Base-by-base conservation (phyloP, 345 rosid species). In the Psidium guajava region DNA sequence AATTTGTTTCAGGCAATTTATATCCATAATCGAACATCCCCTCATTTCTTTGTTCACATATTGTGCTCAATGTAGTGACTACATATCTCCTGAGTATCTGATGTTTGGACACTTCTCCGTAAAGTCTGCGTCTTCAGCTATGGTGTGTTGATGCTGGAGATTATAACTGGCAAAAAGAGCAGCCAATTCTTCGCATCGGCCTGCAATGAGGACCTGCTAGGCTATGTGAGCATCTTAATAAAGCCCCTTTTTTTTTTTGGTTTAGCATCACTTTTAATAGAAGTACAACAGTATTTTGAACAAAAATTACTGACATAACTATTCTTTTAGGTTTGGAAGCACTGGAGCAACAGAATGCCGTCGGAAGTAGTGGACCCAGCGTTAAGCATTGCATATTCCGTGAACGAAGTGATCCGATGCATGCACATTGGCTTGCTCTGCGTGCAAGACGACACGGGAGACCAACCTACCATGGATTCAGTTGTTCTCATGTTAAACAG, bases 381-480 rank as follows among this genome's bases (percentile, higher is more conserved):
- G 40, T 2, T 90, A 74, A 36, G 64, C 8, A 42, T 75, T 47
- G 74, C 82, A 16, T 85, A 56, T 59, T 85, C 84, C 0, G 20
- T 25, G 2, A 86, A 86, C 54, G 90, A 88, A 32, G 82, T 86
- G 20, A 53, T 87, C 32, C 82, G 88, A 84, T 90, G 83, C 88
- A 83, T 90, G 11, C 88, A 86, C 25, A 83, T 88, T 51, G 90
- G 88, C 15, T 85, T 90, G 8, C 52, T 87, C 1, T 90, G 92
- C 44, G 88, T 89, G 10, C 92, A 90, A 44, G 87, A 89, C 69
- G 53, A 77, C 51, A 77, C 47, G 82, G 53, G 44, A 86, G 15
- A 88, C 22, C 81, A 86, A 5, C 92, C 90, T 21, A 44, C 87
- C 27, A 86, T 90, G 90, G 87, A 87, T 14, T 61, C 85, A 0